Conservation (phyloP, 306 rosid species). For the Glycine soja region DNA sequence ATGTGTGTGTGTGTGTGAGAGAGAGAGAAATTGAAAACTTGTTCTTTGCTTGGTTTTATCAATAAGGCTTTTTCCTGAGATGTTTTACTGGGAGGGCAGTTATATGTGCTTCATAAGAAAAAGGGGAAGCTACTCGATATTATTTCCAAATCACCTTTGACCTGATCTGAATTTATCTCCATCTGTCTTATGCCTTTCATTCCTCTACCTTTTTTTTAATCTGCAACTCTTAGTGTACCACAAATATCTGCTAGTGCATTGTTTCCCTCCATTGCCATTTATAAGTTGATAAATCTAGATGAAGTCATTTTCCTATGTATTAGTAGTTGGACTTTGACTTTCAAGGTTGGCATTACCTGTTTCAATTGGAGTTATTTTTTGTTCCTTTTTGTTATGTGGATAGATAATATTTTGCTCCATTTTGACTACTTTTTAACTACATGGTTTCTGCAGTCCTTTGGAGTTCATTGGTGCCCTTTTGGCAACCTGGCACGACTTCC, state of each 20-base stretch:
- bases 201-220: conserved; percentile 7
- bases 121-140: conserved; percentile 4
- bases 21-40: neutral
- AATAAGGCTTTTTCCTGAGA: conserved; percentile 1
- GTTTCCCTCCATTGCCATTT: conserved; percentile 19
- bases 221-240: conserved; percentile 16
- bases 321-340: conserved; percentile 21
- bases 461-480: conserved; percentile 99
- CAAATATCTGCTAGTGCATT: conserved; percentile 25
- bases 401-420: conserved; percentile 17
- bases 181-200: conserved; percentile 15
- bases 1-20: neutral
- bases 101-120: neutral
- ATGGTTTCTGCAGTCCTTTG: conserved; percentile 84
- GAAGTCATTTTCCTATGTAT: conserved; percentile 14
- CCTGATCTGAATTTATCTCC: neutral
- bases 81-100: neutral
- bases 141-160: neutral
- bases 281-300: conserved; percentile 7
- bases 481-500: conserved; percentile 86
- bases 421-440: conserved; percentile 36
- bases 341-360: conserved; percentile 30
- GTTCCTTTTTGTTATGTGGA: conserved; percentile 13
- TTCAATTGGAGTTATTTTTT: conserved; percentile 21
- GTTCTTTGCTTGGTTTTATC: conserved; percentile 27